Evolutionary conservation across 2,329 filamentous ascomycete species (phyloP).

Genomic region (Scopulariopsis brevicaulis): DNA sequence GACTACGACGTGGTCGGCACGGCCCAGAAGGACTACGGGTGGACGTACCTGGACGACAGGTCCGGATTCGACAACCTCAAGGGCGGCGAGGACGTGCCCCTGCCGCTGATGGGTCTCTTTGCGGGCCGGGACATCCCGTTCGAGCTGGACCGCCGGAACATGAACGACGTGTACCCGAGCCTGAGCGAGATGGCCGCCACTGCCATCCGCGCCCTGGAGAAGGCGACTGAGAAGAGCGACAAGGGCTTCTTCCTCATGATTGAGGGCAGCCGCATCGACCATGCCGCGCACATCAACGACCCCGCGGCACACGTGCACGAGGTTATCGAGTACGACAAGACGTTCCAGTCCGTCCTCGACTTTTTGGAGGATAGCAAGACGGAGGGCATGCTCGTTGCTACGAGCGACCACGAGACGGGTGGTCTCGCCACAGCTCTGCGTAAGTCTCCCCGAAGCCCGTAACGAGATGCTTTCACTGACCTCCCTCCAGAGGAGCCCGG

Average conservation of each 20-base stretch:
- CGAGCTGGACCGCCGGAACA: slow-evolving; percentile 77
- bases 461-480: slow-evolving; percentile 26
- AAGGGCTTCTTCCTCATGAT: slow-evolving; percentile 99
- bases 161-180: slow-evolving; percentile 73
- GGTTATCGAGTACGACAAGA: slow-evolving; percentile 86
- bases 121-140: slow-evolving; percentile 77
- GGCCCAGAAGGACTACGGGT: slow-evolving; percentile 66
- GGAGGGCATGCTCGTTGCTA: slow-evolving; percentile 74
- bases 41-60: slow-evolving; percentile 65
- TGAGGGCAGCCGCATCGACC: slow-evolving; percentile 90
- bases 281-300: slow-evolving; percentile 81
- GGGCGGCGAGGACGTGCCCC: slow-evolving; percentile 52
- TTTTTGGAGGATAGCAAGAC: slow-evolving; percentile 67
- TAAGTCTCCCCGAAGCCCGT: slow-evolving; percentile 23
- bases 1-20: slow-evolving; percentile 61
- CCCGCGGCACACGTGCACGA: slow-evolving; percentile 79
- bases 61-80: slow-evolving; percentile 65
- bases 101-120: slow-evolving; percentile 81
- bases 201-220: slow-evolving; percentile 67
- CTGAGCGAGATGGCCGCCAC: slow-evolving; percentile 84
- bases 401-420: slow-evolving; percentile 94
- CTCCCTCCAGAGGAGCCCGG: slow-evolving; percentile 32
- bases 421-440: slow-evolving; percentile 73
- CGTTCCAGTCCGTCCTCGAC: slow-evolving; percentile 72
- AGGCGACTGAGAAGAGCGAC: slow-evolving; percentile 72